Base-by-base conservation (phyloP, 805 yeast species). In the Saccharomyces mikatae region DNA sequence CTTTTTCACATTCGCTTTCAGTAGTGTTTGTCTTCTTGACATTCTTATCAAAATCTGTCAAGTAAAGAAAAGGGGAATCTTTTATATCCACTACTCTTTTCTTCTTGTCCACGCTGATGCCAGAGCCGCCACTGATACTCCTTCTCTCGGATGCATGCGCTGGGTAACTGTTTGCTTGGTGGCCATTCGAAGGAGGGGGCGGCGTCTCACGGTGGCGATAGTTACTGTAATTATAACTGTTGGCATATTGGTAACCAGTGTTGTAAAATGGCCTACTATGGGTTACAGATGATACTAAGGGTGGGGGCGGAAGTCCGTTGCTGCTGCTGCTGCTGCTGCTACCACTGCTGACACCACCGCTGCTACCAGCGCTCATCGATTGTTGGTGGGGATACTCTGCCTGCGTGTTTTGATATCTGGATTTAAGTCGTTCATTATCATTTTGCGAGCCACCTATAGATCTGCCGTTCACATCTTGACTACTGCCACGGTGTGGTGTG, bases 21-120 rank as follows among this genome's bases (percentile, higher is more conserved):
- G 60, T 58, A 22, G 54, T 55, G 17, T 55, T 47, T 17, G 59
- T 52, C 32, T 51, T 36, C 11, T 36, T 36, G 13, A n/a, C 10
- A 4, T 36, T 36, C 41, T 60, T 54, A 41, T 61, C 58, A 46
- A 59, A 51, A 17, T 60, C 60, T 13, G 68, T 64, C 41, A 64
- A 54, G 52, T 60, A 60, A 44, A 58, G 48, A 27, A 62, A 62
- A 5, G 66, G 63, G 13, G 63, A 62, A 8, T 61, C 65, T 10
- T 54, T 54, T 46, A 48, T 49, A 36, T 57, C 58, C 21, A 57
- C 50, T 17, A 56, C 41, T 22, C 51, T 49, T 21, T 21, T 41
- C 44, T n/a, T 36, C 24, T 36, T n/a, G 44, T 2, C 22, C 3
- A 36, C 8, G 11, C 9, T 32, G 41, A 9, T 14, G 17, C 41